phyloP scores from a whole-genome alignment of 1,284 basidiomycete genomes.

The Leucoagaricus sp. region DNA sequence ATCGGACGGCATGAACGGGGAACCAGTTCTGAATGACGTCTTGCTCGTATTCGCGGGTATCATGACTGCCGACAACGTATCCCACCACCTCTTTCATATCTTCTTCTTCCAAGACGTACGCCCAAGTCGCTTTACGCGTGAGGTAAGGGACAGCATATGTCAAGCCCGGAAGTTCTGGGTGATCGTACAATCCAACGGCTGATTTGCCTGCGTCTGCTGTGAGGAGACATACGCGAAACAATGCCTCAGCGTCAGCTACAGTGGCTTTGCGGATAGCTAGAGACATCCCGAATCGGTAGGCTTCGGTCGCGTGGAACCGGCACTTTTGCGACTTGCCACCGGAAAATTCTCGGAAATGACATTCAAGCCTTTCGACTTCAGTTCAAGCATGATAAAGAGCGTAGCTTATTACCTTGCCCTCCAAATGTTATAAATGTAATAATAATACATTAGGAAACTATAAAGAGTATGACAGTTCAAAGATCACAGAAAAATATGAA shows the following conservation, averaged over 20 bases:
- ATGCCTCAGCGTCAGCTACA: constrained; percentile 50
- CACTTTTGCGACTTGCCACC: not conserved
- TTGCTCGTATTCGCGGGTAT: constrained; percentile 59
- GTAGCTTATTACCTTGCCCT: not conserved
- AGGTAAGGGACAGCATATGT: constrained; percentile 75
- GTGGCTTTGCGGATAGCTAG: constrained; percentile 57
- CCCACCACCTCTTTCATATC: constrained; percentile 51
- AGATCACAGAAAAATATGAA: constrained; percentile 5
- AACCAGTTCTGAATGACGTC: constrained; percentile 56
- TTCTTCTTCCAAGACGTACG: constrained; percentile 68
- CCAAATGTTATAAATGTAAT: not conserved
- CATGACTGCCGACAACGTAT: constrained; percentile 60
- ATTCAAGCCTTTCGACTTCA: not conserved
- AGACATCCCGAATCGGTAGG: constrained; percentile 34
- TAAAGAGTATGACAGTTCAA: not conserved
- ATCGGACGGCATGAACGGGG: constrained; percentile 54
- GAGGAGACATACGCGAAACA: constrained; percentile 72
- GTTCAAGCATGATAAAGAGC: not conserved
- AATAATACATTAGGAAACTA: constrained; percentile 11
- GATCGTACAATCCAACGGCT: constrained; percentile 60
- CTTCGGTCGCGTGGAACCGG: not conserved
- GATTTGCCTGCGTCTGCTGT: constrained; percentile 71
- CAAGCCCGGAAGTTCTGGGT: constrained; percentile 64
- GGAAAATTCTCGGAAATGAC: constrained; percentile 4
- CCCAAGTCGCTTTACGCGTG: constrained; percentile 64